Evolutionary conservation across 2,329 filamentous ascomycete species (phyloP).

Genomic region (Penicillium sp.): DNA sequence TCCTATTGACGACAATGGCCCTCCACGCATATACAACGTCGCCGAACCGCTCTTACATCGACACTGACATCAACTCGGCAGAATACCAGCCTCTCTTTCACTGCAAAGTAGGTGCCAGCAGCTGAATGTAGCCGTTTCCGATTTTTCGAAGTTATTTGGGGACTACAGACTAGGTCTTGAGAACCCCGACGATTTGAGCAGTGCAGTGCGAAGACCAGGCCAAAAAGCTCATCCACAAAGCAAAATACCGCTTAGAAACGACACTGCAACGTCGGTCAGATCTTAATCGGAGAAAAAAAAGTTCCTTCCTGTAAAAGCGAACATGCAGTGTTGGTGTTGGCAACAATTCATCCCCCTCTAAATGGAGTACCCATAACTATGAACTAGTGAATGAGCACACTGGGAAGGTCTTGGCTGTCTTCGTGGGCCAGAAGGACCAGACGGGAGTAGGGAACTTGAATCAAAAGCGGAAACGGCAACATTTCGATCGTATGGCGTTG

Average conservation of each 20-base stretch:
- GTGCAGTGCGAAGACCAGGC: slow-evolving; percentile 30
- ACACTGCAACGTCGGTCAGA: slow-evolving; percentile 5
- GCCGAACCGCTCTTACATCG: slow-evolving; percentile 10
- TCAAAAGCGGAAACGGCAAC: slow-evolving; percentile 17
- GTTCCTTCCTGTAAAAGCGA: slow-evolving; percentile 30
- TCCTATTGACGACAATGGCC: slow-evolving; percentile 2
- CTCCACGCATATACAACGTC: slow-evolving; percentile 13
- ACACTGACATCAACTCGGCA: slow-evolving; percentile 16
- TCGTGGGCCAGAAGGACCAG: slow-evolving; percentile 11
- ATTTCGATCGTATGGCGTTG: slow-evolving; percentile 20
- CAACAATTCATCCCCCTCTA: slow-evolving; percentile 14
- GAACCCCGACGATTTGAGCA: slow-evolving; percentile 20
- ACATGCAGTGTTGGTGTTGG: slow-evolving; percentile 26
- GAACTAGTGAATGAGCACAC: slow-evolving; percentile 25
- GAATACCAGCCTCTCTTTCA: slow-evolving; percentile 13
- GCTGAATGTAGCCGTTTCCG: slow-evolving; percentile 22
- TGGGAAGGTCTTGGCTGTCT: slow-evolving; percentile 19
- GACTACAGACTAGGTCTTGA: slow-evolving; percentile 30
- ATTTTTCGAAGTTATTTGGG: slow-evolving; percentile 25
- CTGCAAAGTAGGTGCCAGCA: slow-evolving; percentile 11
- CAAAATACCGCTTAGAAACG: slow-evolving; percentile 27
- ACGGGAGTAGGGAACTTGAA: slow-evolving; percentile 16
- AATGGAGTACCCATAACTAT: slow-evolving; percentile 26
- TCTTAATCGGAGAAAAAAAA: slow-evolving; percentile 5
- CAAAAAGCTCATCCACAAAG: slow-evolving; percentile 18